Evolutionary conservation across 78 protist species (phyloP).

Genomic region (Speleostelium caveatum): DNA sequence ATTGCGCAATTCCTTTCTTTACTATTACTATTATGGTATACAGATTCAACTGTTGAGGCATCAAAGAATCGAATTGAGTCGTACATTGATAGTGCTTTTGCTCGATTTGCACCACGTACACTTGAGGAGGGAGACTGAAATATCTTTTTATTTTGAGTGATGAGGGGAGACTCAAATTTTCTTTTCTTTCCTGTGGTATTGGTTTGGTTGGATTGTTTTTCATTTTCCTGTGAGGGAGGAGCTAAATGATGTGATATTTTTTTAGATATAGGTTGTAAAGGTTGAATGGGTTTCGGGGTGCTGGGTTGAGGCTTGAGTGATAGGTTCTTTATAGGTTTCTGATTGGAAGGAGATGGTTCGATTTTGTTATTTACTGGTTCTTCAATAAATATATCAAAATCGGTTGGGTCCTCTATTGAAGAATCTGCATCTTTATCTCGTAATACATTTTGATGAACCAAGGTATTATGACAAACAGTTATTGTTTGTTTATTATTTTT

Average conservation of each 20-base stretch:
- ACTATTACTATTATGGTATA: not conserved
- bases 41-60: constrained; percentile 4
- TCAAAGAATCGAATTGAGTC: constrained; percentile 25
- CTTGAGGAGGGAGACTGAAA: too few relatives aligned
- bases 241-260: too few relatives aligned
- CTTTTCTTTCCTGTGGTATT: not conserved
- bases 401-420: not conserved
- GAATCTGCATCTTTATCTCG: not conserved
- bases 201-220: not conserved
- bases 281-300: too few relatives aligned
- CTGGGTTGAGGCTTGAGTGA: not conserved
- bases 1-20: constrained; percentile 19
- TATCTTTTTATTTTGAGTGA: too few relatives aligned
- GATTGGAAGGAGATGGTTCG: not conserved
- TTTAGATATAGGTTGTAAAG: too few relatives aligned
- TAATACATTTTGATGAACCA: not conserved
- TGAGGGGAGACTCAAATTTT: not conserved
- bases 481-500: not conserved
- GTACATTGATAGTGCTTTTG: not conserved
- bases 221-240: too few relatives aligned
- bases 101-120: too few relatives aligned
- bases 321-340: not conserved
- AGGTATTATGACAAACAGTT: not conserved
- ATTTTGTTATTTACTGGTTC: not conserved
- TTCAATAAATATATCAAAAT: not conserved